Base-by-base conservation (phyloP, 768 basidiomycete species). In the Phlegmacium glaucopus region DNA sequence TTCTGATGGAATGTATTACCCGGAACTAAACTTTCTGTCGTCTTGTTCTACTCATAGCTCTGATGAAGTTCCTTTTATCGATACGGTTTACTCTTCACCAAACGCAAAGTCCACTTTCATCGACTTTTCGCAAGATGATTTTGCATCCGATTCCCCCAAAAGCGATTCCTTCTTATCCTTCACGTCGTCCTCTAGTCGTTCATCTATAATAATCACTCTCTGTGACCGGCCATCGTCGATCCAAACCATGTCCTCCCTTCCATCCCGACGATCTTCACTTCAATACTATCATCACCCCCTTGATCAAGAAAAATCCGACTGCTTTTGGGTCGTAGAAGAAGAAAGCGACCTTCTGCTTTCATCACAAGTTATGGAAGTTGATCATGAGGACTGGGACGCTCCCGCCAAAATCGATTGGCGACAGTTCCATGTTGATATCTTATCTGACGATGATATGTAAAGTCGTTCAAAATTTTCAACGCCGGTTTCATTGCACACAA, bases 401-500 rank as follows among this genome's bases (percentile, higher is more conserved):
- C 67, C 69, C 6, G 69, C 65, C 1, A 61, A 64, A 32, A 70
- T 75, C 34, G 79, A 82, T 58, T 82, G 80, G 80, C 71, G 78
- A 4, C 72, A 79, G 58, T 82, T 82, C 46, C 79, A 81, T 51
- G 64, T 68, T 13, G 74, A 79, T 40, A 65, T 78, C 45, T 44
- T 72, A 42, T 59, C 52, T 9, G 62, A 64, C 16, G 64, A 70
- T 28, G 51, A 28, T 47, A 47, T 25, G 18, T 34, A 27, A 34
- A 1, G 28, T n/a, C 11, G 22, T 22, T 22, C 3, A 22, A 22
- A 22, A 22, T n/a, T n/a, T n/a, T n/a, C n/a, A n/a, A n/a, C n/a
- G n/a, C n/a, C n/a, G n/a, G n/a, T n/a, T n/a, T n/a, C n/a, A n/a
- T n/a, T n/a, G n/a, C n/a, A n/a, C 22, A 22, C 22, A 22, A 22